These are phyloP conservation scores for Neofusicoccum sp. DNA, from an alignment of 2,329 filamentous ascomycete genomes.

Conservation along the genomic window DNA sequence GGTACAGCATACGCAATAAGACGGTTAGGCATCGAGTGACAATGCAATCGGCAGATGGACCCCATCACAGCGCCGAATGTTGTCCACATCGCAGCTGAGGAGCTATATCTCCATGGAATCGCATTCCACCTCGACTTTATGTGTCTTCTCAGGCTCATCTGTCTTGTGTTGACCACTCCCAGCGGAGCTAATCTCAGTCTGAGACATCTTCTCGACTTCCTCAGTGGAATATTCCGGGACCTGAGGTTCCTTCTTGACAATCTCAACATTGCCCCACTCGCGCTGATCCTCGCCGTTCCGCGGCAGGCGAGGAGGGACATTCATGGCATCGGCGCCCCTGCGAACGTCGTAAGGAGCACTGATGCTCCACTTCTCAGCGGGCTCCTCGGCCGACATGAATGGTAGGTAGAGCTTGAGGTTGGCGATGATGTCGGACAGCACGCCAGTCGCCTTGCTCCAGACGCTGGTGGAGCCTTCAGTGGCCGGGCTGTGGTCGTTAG, in stretches of 20 bases:
- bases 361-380: not conserved
- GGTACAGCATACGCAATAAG: too few relatives aligned
- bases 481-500: not conserved
- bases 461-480: not conserved
- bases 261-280: not conserved
- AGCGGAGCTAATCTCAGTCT: not conserved
- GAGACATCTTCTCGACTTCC: too few relatives aligned
- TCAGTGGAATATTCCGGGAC: too few relatives aligned
- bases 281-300: not conserved
- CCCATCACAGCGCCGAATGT: too few relatives aligned
- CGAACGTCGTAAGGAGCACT: not conserved
- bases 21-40: too few relatives aligned
- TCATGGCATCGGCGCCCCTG: not conserved
- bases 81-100: not conserved
- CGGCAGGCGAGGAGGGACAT: not conserved
- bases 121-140: not conserved
- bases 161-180: not conserved
- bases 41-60: too few relatives aligned
- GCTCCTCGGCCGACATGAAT: not conserved
- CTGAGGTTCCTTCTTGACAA: not conserved
- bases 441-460: not conserved
- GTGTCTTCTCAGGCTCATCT: not conserved
- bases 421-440: not conserved
- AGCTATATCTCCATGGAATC: not conserved
- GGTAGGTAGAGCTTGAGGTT: not conserved